Evolutionary conservation across 768 basidiomycete genomes (phyloP), one percentile per base, ranked within the genome.

Genomic region (Hericium alpestre): DNA sequence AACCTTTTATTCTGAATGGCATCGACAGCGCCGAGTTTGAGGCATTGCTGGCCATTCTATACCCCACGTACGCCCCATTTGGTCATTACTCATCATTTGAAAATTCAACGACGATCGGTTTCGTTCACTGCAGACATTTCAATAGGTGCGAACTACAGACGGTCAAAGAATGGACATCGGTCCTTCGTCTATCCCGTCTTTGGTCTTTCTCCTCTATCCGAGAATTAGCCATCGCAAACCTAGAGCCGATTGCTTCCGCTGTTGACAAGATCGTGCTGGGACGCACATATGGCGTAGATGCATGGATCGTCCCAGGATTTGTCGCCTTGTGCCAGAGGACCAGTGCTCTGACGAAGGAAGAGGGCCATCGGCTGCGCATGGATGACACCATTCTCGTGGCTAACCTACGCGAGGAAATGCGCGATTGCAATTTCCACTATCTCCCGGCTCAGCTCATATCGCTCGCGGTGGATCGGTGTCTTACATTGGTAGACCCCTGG

Each of bases 131-230:
- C 43, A 61, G 60, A 15, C 46, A 59, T 41, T 59, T 56, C 49
- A 22, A 61, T 27, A 46, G 16, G 3, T 41, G 8, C 13, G 57
- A 57, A 38, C 7, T 22, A 18, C 51, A 32, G 48, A 43, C 60
- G 7, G 55, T 59, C 38, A 46, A 56, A 27, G 53, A 59, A 16
- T 61, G 60, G 58, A 32, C 55, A 8, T 53, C 60, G 16, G 48
- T 61, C 23, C 53, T 61, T 12, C 58, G 53, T 32, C 52, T 61
- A 23, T 40, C 60, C 38, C 56, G 55, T 11, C 38, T 38, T 37
- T 61, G 60, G 60, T 58, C 58, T 10, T 58, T 61, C 48, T 40
- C 54, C 3, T 56, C 47, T 18, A 56, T 61, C 41, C 58, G 58
- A 9, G 48, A 58, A 18, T 16, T 58, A 38, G 58, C 58, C 40